These are phyloP conservation scores for Colletotrichum sp. DNA, from an alignment of 2,329 filamentous ascomycete species.

Conservation along the genomic window DNA sequence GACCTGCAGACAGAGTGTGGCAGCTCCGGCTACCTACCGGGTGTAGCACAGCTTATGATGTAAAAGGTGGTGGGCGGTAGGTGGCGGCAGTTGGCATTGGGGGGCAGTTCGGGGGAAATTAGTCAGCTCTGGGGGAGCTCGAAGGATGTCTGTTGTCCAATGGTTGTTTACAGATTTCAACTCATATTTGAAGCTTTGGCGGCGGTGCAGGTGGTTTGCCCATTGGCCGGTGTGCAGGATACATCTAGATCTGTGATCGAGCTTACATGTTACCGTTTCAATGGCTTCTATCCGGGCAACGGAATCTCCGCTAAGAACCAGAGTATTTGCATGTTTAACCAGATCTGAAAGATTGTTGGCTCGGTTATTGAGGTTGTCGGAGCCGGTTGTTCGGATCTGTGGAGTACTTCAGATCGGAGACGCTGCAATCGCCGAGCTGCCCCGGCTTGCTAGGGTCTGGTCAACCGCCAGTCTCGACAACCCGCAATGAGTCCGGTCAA, in stretches of 20 bases:
- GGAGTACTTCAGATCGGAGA: not conserved
- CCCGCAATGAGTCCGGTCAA: not conserved
- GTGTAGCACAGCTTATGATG: slow-evolving; percentile 12
- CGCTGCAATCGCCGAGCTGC: slow-evolving; percentile 1
- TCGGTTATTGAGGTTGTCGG: not conserved
- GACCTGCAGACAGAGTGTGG: slow-evolving; percentile 17
- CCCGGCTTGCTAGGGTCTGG: not conserved
- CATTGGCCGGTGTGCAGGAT: not conserved
- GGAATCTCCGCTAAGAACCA: not conserved
- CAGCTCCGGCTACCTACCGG: not conserved
- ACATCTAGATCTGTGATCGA: not conserved
- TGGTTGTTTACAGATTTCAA: slow-evolving; percentile 8
- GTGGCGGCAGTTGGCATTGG: slow-evolving; percentile 11
- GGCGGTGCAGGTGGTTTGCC: not conserved
- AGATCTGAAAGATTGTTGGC: not conserved
- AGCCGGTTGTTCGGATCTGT: not conserved
- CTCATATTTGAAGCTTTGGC: not conserved
- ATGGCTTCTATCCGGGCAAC: not conserved
- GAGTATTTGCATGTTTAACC: not conserved
- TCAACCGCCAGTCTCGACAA: not conserved
- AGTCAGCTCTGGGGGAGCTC: slow-evolving; percentile 1
- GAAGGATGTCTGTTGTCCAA: not conserved
- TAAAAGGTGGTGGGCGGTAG: slow-evolving; percentile 20
- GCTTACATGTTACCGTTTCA: not conserved
- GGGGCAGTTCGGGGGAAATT: not conserved